Conservation (phyloP, 1,284 basidiomycete genomes). For the Vanrija sp. region DNA sequence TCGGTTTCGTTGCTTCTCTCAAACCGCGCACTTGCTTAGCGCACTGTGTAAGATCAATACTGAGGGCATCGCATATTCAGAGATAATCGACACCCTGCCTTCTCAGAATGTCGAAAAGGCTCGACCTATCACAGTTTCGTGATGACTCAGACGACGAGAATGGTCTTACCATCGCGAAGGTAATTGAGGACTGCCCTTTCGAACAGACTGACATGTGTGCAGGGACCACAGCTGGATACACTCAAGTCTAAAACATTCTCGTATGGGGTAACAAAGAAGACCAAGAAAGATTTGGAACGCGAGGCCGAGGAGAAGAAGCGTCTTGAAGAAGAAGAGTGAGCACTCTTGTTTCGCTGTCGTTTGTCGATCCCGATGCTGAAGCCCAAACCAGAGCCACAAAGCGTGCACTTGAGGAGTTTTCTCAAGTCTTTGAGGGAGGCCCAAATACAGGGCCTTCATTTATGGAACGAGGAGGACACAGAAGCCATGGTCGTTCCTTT, state of each 20-base stretch:
- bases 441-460: constrained; percentile 5
- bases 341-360: neutral
- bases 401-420: constrained; percentile 10
- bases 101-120: constrained; percentile 30
- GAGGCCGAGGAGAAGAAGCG: constrained; percentile 80
- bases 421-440: constrained; percentile 10
- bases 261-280: constrained; percentile 50
- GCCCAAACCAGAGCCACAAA: neutral
- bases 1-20: too few relatives aligned
- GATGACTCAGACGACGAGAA: constrained; percentile 45
- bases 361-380: neutral
- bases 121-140: constrained; percentile 46
- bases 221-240: constrained; percentile 35
- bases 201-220: neutral
- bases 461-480: constrained; percentile 5
- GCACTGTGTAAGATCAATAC: too few relatives aligned
- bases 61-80: too few relatives aligned
- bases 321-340: constrained; percentile 64
- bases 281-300: constrained; percentile 78
- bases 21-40: too few relatives aligned
- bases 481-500: constrained; percentile 53
- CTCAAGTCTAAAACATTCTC: constrained; percentile 48
- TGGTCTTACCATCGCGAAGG: constrained; percentile 27
- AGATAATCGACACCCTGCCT: too few relatives aligned
- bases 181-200: constrained; percentile 1